phyloP scores from a whole-genome alignment of 208 protist genomes.

The Leishmania aethiopica region DNA sequence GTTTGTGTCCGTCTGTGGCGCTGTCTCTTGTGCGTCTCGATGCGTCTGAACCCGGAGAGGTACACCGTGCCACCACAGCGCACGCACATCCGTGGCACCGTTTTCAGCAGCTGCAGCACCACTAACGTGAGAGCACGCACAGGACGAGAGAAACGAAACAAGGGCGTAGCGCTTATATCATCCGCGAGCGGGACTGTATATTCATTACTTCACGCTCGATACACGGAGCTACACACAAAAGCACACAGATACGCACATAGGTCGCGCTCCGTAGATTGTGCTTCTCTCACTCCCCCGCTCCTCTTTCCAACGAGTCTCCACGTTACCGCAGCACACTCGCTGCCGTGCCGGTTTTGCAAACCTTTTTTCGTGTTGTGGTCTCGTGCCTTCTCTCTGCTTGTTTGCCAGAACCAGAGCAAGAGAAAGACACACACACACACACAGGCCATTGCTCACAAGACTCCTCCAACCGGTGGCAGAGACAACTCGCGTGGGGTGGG shows the following conservation, averaged over 20 bases:
- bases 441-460: not conserved
- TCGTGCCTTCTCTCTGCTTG: not conserved
- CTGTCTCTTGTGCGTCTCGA: not conserved
- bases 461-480: not conserved
- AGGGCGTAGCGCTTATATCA: not conserved
- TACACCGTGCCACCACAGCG: not conserved
- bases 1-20: not conserved
- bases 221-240: not conserved
- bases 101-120: not conserved
- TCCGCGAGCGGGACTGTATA: not conserved
- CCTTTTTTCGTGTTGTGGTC: not conserved
- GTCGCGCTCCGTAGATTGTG: not conserved
- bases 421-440: not conserved
- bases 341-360: not conserved
- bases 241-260: not conserved
- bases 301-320: not conserved
- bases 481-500: not conserved
- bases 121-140: not conserved
- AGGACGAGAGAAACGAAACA: not conserved
- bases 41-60: not conserved
- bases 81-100: not conserved
- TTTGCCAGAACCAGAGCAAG: not conserved
- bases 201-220: not conserved
- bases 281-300: not conserved
- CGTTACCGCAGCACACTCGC: not conserved